Evolutionary conservation across 78 protist genomes (phyloP).

Genomic region (Dictyostelium capitatum): DNA sequence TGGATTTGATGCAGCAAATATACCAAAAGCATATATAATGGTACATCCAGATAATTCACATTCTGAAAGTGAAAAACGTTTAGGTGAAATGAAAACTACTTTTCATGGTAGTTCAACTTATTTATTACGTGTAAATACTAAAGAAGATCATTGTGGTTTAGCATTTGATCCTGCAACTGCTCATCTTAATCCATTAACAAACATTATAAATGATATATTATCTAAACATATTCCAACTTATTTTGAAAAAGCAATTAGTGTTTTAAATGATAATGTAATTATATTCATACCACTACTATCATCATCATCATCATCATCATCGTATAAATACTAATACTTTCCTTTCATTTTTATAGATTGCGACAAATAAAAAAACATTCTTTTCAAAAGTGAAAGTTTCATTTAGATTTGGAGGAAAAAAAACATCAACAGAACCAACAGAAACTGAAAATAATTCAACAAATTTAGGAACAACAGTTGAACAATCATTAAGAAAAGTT

Average conservation of each 20-base stretch:
- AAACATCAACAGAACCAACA: constrained; percentile 24
- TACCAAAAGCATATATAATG: constrained; percentile 47
- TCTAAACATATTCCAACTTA: constrained; percentile 65
- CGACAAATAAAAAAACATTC: constrained; percentile 64
- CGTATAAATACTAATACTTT: background rate
- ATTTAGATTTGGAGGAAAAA: constrained; percentile 69
- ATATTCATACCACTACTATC: background rate
- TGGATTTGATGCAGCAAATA: constrained; percentile 35
- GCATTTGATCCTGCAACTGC: constrained; percentile 51
- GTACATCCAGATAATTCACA: constrained; percentile 65
- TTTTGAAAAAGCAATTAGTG: constrained; percentile 54
- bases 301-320: background rate
- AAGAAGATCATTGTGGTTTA: constrained; percentile 80
- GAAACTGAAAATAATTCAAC: background rate
- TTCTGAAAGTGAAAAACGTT: constrained; percentile 50
- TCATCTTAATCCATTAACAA: constrained; percentile 18
- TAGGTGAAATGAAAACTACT: constrained; percentile 65
- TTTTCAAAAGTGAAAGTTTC: constrained; percentile 63
- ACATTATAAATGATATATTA: constrained; percentile 34
- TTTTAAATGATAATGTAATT: constrained; percentile 53
- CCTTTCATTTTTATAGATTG: constrained; percentile 30
- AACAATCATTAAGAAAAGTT: constrained; percentile 31
- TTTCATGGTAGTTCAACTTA: constrained; percentile 12
- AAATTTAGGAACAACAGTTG: constrained; percentile 6
- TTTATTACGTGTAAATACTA: constrained; percentile 30